These are phyloP conservation scores for Marasmius fiardii DNA, from an alignment of 1,284 basidiomycete genomes.

Conservation along the genomic window DNA sequence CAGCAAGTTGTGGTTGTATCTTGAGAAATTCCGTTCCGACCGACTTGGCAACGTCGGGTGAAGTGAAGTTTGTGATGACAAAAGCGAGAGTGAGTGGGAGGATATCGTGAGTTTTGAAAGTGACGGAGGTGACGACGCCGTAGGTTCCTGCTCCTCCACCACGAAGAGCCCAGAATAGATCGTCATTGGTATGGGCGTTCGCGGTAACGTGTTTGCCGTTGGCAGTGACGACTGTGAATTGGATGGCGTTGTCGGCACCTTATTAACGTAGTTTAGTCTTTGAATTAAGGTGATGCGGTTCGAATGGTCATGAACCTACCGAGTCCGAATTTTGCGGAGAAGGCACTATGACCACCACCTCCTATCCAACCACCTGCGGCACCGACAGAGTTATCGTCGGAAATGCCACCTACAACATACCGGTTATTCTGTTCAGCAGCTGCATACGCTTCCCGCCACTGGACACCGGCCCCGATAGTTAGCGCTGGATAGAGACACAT, in stretches of 20 bases:
- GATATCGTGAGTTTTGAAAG: conserved; percentile 31
- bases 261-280: neutral
- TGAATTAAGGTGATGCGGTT: neutral
- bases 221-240: conserved; percentile 35
- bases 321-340: conserved; percentile 38
- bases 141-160: conserved; percentile 46
- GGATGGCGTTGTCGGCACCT: conserved; percentile 41
- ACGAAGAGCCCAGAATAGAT: conserved; percentile 49
- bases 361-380: conserved; percentile 6
- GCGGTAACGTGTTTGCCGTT: conserved; percentile 29
- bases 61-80: conserved; percentile 22
- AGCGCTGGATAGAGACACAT: conserved; percentile 21
- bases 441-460: conserved; percentile 40
- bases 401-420: conserved; percentile 34
- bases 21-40: conserved; percentile 23
- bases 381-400: conserved; percentile 26
- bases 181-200: conserved; percentile 30
- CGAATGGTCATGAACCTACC: conserved; percentile 23
- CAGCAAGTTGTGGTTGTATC: conserved; percentile 21
- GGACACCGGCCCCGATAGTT: conserved; percentile 41
- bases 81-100: conserved; percentile 22
- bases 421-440: conserved; percentile 28
- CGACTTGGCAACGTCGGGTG: conserved; percentile 15
- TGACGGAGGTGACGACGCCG: conserved; percentile 37
- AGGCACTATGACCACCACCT: conserved; percentile 9